A percentile compares a stretch with the other conserved stretches of the same genome.
Evolutionary conservation across 257 asterid species (phyloP).

Genomic region (Nicotiana obtusifolia): DNA sequence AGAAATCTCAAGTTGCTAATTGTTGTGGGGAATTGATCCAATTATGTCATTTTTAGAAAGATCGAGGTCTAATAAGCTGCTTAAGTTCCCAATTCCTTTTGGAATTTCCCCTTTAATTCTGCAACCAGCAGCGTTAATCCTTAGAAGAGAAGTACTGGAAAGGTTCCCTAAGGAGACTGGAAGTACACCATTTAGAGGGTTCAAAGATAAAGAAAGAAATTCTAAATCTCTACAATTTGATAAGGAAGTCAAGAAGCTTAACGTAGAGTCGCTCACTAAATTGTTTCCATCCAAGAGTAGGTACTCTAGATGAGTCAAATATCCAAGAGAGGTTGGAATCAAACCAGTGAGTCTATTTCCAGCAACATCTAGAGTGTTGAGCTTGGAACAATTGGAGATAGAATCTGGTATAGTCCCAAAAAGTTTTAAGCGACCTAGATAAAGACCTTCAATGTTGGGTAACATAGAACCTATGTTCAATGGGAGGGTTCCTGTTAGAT

Average conservation of each 20-base stretch:
- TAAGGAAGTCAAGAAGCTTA: neutral
- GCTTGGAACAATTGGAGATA: neutral
- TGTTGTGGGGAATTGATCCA: neutral
- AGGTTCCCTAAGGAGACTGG: neutral
- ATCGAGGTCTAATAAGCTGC: neutral
- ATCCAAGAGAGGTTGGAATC: neutral
- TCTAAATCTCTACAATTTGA: neutral
- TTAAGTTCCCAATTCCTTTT: slow-evolving; percentile 15
- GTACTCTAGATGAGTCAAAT: neutral
- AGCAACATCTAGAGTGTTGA: neutral
- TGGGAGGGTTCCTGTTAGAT: too few relatives aligned
- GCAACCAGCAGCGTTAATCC: neutral
- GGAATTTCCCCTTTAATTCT: slow-evolving; percentile 16
- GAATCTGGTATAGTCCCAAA: neutral
- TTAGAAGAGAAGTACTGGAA: neutral
- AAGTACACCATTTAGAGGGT: neutral
- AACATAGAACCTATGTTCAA: too few relatives aligned
- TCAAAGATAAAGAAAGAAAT: neutral
- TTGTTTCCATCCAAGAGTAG: neutral
- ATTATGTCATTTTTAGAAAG: neutral
- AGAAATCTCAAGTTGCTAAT: neutral
- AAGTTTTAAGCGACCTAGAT: too few relatives aligned
- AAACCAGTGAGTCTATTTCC: neutral
- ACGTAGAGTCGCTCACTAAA: too few relatives aligned
- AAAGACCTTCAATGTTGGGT: too few relatives aligned